phyloP scores from a whole-genome alignment of 495 filamentous ascomycete species.

The Talaromyces borbonicus region DNA sequence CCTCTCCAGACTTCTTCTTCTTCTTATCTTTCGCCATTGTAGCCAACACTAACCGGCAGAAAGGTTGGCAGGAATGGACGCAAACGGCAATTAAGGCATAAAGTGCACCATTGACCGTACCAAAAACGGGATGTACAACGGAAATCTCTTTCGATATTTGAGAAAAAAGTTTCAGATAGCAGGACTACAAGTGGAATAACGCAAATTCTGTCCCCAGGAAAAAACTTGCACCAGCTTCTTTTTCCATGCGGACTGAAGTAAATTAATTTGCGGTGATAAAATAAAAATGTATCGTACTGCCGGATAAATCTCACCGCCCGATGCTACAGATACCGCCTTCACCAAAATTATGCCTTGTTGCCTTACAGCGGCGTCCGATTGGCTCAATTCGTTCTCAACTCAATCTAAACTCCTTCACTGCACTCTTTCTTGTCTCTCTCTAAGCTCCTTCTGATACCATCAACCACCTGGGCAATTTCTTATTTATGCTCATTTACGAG shows the following conservation, averaged over 20 bases:
- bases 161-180: background rate
- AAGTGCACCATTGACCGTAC: background rate
- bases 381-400: too few species aligned
- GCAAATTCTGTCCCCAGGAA: too few species aligned
- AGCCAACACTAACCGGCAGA: background rate
- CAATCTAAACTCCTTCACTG: too few species aligned
- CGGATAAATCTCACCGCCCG: slow-evolving; percentile 3
- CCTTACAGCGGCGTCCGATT: too few species aligned
- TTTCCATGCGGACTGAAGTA: background rate
- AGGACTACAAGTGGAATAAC: too few species aligned
- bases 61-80: background rate
- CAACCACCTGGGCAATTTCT: too few species aligned
- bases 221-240: background rate
- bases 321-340: too few species aligned
- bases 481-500: too few species aligned
- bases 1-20: background rate
- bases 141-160: too few species aligned
- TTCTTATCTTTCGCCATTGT: background rate
- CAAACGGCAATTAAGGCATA: background rate
- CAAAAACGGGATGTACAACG: background rate
- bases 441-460: too few species aligned
- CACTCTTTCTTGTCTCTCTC: too few species aligned
- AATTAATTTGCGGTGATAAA: background rate
- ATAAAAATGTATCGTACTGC: background rate
- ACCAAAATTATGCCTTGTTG: background rate